phyloP scores from a whole-genome alignment of 1,284 basidiomycete genomes.

The Ceratobasidium sp. region DNA sequence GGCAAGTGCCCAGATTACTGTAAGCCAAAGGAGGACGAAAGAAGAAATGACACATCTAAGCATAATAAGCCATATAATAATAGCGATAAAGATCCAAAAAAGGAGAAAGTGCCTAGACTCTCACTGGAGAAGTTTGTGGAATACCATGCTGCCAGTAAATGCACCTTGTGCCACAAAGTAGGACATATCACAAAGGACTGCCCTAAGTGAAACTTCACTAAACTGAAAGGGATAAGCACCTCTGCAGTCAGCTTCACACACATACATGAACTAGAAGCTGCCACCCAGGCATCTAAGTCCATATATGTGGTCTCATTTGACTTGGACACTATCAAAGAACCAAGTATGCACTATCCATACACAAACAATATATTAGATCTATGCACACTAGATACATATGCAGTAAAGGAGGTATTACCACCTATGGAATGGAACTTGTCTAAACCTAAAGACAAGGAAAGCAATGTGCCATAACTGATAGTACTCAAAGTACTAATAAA shows the following conservation, averaged over 20 bases:
- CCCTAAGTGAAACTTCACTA: slow-evolving; percentile 8
- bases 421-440: not conserved
- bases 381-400: not conserved
- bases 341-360: too few relatives aligned
- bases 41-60: not conserved
- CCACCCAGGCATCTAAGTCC: too few relatives aligned
- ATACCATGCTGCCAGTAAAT: not conserved
- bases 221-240: not conserved
- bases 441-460: slow-evolving; percentile 35
- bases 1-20: not conserved
- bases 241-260: slow-evolving; percentile 1
- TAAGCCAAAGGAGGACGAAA: not conserved
- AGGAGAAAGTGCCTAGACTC: not conserved
- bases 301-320: too few relatives aligned
- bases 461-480: slow-evolving; percentile 47
- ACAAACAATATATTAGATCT: too few relatives aligned
- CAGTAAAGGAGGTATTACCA: not conserved
- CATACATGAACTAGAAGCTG: slow-evolving; percentile 13
- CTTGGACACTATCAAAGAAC: too few relatives aligned
- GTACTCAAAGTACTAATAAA: slow-evolving; percentile 48
- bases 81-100: not conserved
- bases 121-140: slow-evolving; percentile 14
- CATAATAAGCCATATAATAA: not conserved
- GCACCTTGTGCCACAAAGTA: not conserved
- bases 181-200: slow-evolving; percentile 11